Base-by-base conservation (phyloP, 345 rosid species). In the Moricandia arvensis region DNA sequence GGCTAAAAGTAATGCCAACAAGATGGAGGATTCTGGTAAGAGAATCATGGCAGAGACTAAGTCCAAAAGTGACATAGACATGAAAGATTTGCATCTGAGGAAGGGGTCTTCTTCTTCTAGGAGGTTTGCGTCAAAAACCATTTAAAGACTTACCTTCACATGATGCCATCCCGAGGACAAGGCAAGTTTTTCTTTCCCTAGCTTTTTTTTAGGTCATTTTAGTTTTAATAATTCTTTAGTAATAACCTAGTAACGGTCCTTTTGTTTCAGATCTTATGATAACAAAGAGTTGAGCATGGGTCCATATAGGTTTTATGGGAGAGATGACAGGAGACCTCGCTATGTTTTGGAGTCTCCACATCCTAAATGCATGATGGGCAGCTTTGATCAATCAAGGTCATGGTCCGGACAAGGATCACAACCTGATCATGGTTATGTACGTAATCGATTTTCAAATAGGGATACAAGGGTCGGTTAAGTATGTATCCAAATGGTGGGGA, bases 401-500 rank as follows among this genome's bases (percentile, higher is more conserved):
- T 63, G 69, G 12, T 30, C 82, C 27, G 81, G 80, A 31, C 66
- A 45, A 15, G 53, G 67, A 11, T 70, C 78, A 43, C 79, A 82
- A 61, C 71, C 76, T 55, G 85, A 21, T 21, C 24, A 81, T 47
- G 79, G 75, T 64, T 80, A 71, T 18, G 45, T 69, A 31, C 61
- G 65, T 51, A 79, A 86, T 79, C 86, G 72, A 6, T 82, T 75
- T 62, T 64, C 77, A 15, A 69, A 73, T 47, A 54, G 85, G 4
- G 80, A 33, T 80, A 79, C 72, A 73, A 82, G 67, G 73, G 73
- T 65, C 79, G 76, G 64, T 77, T 21, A 21, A 21, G 24, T 21
- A 21, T 21, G 72, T 82, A 47, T 3, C 63, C 70, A 11, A 43
- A 69, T 16, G 69, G 65, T 1, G 58, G 66, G 66, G 54, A 61